A percentile compares a stretch with the other conserved stretches of the same genome.
Evolutionary conservation across 2,329 filamentous ascomycete species (phyloP).

Genomic region (Scedosporium boydii): DNA sequence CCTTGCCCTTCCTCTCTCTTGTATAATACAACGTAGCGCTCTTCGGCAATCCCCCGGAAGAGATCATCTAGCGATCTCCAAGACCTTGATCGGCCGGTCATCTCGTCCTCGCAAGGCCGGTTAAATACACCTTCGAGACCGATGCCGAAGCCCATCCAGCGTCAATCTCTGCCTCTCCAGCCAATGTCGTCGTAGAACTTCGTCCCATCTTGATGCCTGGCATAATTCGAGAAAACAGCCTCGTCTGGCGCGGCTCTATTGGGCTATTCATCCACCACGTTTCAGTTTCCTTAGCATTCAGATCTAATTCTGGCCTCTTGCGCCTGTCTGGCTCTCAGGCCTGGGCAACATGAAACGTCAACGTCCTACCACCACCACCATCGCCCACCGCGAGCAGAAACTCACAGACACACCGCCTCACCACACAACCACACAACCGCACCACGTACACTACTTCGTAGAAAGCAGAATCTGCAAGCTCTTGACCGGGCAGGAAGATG

Average conservation of each 20-base stretch:
- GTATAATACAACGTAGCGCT: not conserved
- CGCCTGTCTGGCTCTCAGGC: not conserved
- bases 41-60: not conserved
- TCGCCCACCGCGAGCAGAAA: not conserved
- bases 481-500: not conserved
- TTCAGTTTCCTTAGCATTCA: not conserved
- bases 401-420: not conserved
- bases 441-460: too few relatives aligned
- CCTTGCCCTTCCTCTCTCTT: not conserved
- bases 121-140: not conserved
- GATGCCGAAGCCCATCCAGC: not conserved
- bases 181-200: not conserved
- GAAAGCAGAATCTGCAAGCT: not conserved
- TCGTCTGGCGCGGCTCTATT: not conserved
- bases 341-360: not conserved
- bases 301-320: not conserved
- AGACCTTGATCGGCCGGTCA: not conserved
- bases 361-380: not conserved
- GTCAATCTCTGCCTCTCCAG: not conserved
- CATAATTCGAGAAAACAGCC: not conserved
- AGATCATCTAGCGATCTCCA: not conserved
- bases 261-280: not conserved
- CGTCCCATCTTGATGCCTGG: not conserved
- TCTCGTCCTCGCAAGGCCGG: not conserved
- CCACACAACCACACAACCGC: not conserved